A percentile compares a stretch with the other conserved stretches of the same genome.
Evolutionary conservation across 2,329 filamentous ascomycete genomes (phyloP).

Genomic region (Cercospora sp.): DNA sequence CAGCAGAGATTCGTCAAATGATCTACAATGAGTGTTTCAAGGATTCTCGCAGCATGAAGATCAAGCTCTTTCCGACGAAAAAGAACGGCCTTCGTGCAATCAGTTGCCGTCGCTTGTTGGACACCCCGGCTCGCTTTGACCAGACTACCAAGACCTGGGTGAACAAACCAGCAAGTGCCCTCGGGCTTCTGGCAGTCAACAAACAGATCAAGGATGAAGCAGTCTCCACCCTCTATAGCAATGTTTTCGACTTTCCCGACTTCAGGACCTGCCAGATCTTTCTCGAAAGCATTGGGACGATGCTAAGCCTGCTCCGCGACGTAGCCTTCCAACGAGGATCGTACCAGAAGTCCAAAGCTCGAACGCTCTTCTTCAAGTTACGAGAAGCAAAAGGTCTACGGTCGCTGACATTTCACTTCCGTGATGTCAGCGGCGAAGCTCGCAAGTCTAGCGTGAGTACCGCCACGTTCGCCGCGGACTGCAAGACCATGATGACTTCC

Average conservation of each 20-base stretch:
- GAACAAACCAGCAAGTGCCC: background rate
- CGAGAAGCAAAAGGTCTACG: conserved; percentile 13
- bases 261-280: background rate
- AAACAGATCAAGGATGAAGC: conserved; percentile 15
- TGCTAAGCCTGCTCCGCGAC: conserved; percentile 3
- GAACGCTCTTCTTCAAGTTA: conserved; percentile 8
- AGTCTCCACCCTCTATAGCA: conserved; percentile 6
- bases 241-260: conserved; percentile 2
- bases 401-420: background rate
- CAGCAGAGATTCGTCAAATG: conserved; percentile 27
- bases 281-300: conserved; percentile 10
- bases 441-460: background rate
- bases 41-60: too few species aligned
- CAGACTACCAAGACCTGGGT: background rate
- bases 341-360: conserved; percentile 7
- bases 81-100: background rate
- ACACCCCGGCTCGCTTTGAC: background rate
- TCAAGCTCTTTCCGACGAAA: too few species aligned
- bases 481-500: conserved; percentile 1
- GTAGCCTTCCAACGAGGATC: background rate
- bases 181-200: conserved; percentile 2
- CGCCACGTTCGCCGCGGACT: background rate
- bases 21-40: conserved; percentile 19
- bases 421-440: background rate
- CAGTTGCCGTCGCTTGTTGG: background rate